Conservation (phyloP, 805 yeast species). For the Peterozyma xylosa region DNA sequence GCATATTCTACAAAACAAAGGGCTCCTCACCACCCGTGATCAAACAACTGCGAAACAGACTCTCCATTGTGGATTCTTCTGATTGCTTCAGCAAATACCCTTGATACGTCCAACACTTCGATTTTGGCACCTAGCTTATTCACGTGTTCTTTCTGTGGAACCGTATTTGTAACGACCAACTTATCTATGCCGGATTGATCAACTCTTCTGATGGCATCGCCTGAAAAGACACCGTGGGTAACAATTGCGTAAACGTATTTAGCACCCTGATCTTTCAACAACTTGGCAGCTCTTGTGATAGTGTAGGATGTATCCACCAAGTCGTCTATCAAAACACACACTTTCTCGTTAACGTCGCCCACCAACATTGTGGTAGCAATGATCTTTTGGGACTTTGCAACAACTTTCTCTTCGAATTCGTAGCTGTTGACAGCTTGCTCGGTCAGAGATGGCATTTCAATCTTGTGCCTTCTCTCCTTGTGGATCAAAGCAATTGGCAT, state of each 20-base stretch:
- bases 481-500: conserved; percentile 92
- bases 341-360: conserved; percentile 84
- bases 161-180: conserved; percentile 82
- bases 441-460: conserved; percentile 24
- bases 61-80: conserved; percentile 97
- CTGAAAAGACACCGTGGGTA: conserved; percentile 90
- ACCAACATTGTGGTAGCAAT: conserved; percentile 89
- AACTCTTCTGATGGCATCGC: conserved; percentile 78
- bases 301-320: conserved; percentile 91
- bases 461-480: conserved; percentile 70
- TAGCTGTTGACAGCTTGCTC: conserved; percentile 14
- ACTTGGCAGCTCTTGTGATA: conserved; percentile 83
- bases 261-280: conserved; percentile 92
- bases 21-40: conserved; percentile 52
- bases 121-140: conserved; percentile 51
- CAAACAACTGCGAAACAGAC: conserved; percentile 87
- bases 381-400: conserved; percentile 18
- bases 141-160: conserved; percentile 67
- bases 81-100: conserved; percentile 89
- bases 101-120: conserved; percentile 81
- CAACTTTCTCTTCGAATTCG: conserved; percentile 13
- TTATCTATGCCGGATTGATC: conserved; percentile 68
- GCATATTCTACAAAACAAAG: no score
- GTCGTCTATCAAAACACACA: conserved; percentile 90
- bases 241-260: conserved; percentile 76